Evolutionary conservation across 2,329 filamentous ascomycete species (phyloP), one percentile per base, ranked within the genome.

Genomic region (Exophiala lecanii-corni): DNA sequence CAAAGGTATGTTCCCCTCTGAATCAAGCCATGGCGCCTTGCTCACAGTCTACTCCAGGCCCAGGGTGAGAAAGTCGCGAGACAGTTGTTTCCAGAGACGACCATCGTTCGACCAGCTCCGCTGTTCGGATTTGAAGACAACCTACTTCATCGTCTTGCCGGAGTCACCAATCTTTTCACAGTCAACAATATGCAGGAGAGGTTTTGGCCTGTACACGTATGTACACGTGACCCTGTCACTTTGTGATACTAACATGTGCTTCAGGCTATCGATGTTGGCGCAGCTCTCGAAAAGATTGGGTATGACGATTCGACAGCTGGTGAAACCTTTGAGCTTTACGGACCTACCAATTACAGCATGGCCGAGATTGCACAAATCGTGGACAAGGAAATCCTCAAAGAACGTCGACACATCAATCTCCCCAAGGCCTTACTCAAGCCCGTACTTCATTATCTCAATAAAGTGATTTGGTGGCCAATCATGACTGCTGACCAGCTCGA

Each of bases 81-180:
- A 50, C 80, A 77, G 58, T 89, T 97, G 62, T 98, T 89, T 73
- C 92, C 92, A 18, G 92, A 98, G 70, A 94, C 92, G 13, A 98
- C 92, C 34, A 89, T 98, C 57, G 92, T 98, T 53, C 82, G 92
- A 52, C 92, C 92, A 33, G 86, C 91, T 9, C 92, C 89, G 40
- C 78, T 95, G 66, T 98, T 94, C 62, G 92, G 92, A 25, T 94
- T 89, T 61, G 92, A 98, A 68, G 92, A 98, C 68, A 84, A 84
- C 59, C 78, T 98, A 33, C 80, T 98, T 26, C 81, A 94, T 65
- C 86, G 81, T 62, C 80, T 97, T 39, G 92, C 91, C 31, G 78
- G 81, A 54, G 75, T 82, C 9, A 80, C 81, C 47, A 94, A 94
- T 65, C 62, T 95, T 45, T 78, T 97, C 60, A 96, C 89, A 17